Conservation (phyloP, 2,329 filamentous ascomycete genomes). For the Sclerotinia borealis region DNA sequence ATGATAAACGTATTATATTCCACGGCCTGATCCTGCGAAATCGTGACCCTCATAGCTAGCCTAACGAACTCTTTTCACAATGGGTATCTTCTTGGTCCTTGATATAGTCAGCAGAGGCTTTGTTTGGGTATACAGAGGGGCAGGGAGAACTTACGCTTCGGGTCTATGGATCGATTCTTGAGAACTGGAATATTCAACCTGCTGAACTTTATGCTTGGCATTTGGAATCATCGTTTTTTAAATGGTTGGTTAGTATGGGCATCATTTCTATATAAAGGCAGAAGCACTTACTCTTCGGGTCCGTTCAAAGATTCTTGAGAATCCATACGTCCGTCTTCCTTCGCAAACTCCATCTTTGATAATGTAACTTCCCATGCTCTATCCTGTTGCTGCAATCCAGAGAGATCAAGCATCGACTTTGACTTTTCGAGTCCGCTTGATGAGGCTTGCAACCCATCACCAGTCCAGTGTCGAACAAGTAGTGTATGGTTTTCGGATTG, state of each 20-base stretch:
- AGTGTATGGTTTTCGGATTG: not conserved
- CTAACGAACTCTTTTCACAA: not conserved
- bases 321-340: not conserved
- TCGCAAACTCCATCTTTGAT: not conserved
- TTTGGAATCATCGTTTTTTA: not conserved
- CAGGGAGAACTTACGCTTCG: not conserved
- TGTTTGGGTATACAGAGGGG: fast-evolving
- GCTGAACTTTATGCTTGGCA: not conserved
- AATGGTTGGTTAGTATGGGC: fast-evolving
- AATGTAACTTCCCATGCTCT: not conserved
- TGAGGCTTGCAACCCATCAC: not conserved
- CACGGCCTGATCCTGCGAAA: not conserved
- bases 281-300: not conserved
- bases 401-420: not conserved
- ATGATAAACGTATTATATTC: not conserved
- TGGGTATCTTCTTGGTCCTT: not conserved
- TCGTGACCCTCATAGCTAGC: not conserved
- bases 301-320: not conserved
- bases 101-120: not conserved
- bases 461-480: fast-evolving
- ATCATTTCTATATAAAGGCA: fast-evolving
- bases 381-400: not conserved
- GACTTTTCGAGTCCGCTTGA: not conserved
- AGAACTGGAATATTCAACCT: not conserved
- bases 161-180: not conserved